Base-by-base conservation (phyloP, 257 asterid genomes). In the Penstemon eatonii region DNA sequence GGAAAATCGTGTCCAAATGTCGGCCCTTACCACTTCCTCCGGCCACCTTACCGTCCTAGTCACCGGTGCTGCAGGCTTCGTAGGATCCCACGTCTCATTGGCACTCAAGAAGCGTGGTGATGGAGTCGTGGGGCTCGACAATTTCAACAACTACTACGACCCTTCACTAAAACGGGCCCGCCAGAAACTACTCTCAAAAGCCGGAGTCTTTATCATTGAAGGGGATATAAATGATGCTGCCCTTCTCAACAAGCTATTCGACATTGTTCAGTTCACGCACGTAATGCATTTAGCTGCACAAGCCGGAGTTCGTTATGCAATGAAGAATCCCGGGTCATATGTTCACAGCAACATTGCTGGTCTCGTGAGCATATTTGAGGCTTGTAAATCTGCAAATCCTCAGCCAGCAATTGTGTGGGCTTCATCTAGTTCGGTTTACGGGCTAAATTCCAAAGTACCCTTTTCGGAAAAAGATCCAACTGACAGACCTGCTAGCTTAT, bases 221-320 rank as follows among this genome's bases (percentile, higher is more conserved):
- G 84, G 84, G 0, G 82, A 79, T 40, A 60, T 76, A 9, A 79
- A 79, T 59, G 80, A 82, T 50, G 51, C 58, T 0, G 54, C 40
- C 5, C 46, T 79, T 0, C 67, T 82, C 0, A 13, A 60, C n/a
- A 73, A 60, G 63, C 72, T 79, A 0, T 82, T 79, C 44, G 74
- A 76, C 50, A 38, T 67, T 6, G 82, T 76, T 0, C 25, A 60
- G 3, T 79, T 82, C 72, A 76, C 87, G 1, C 80, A 81, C 15
- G 84, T 81, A n/a, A 64, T 81, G 81, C 86, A 81, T 15, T 41
- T 81, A 0, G 86, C 86, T 12, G 86, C 86, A 3, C 86, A 81
- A 49, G 86, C 86, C 5, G 86, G 86, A 0, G 86, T 81, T 5
- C 83, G 86, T 6, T 81, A 81, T 46, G 84, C 84, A 0, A 76